Percentiles rank a stretch among this genome's conserved stretches.
Evolutionary conservation across 208 protist genomes (phyloP).

Genomic region (Strigomonas culicis): DNA sequence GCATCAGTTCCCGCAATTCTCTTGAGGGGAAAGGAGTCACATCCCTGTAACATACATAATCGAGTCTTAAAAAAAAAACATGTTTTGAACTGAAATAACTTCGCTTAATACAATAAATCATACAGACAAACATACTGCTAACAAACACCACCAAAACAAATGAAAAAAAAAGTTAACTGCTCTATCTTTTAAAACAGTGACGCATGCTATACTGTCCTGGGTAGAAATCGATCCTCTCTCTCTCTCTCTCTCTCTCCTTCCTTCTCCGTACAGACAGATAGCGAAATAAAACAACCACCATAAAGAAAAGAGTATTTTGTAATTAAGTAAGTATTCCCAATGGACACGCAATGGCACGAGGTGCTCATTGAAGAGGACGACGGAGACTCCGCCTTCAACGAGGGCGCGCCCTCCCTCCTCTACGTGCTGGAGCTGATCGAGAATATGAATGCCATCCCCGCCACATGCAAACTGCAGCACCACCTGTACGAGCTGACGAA

Average conservation of each 20-base stretch:
- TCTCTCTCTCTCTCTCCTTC: slow-evolving; percentile 1
- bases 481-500: slow-evolving; percentile 6
- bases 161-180: too few species aligned
- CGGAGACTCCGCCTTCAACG: slow-evolving; percentile 48
- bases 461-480: slow-evolving; percentile 26
- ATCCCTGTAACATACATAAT: too few species aligned
- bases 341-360: slow-evolving; percentile 41
- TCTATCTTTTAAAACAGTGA: too few species aligned
- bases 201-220: too few species aligned
- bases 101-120: background rate
- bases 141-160: too few species aligned
- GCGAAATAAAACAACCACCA: background rate
- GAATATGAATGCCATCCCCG: slow-evolving; percentile 22
- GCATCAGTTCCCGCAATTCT: slow-evolving; percentile 74
- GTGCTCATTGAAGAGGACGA: slow-evolving; percentile 64
- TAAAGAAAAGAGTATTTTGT: background rate
- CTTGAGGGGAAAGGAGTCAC: slow-evolving; percentile 8
- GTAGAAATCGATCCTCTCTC: background rate
- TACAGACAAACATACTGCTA: background rate
- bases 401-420: slow-evolving; percentile 48
- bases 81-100: background rate
- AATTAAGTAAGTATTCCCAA: background rate
- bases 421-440: slow-evolving; percentile 54
- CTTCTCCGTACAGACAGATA: slow-evolving; percentile 5
- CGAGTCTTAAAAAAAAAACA: background rate